These are phyloP conservation scores for Macadamia integrifolia DNA, from an alignment of 164 flowering plant species.

Conservation along the genomic window DNA sequence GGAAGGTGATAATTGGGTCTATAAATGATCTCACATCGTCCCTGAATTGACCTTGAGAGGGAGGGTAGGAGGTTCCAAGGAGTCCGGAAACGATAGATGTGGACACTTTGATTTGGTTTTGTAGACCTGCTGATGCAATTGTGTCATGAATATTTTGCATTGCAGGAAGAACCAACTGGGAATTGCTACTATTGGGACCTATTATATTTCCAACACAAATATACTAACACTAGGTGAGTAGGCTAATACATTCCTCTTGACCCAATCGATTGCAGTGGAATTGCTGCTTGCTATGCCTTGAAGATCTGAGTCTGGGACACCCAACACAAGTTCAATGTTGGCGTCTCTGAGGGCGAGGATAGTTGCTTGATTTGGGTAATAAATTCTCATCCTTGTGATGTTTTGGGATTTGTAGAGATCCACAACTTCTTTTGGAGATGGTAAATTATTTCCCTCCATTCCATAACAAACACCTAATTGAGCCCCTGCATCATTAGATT, in stretches of 20 bases:
- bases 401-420: conserved; percentile 20
- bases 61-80: conserved; percentile 25
- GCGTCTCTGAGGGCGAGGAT: conserved; percentile 39
- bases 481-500: conserved; percentile 12
- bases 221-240: conserved; percentile 30
- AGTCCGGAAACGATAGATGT: conserved; percentile 16
- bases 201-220: conserved; percentile 50
- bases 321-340: conserved; percentile 34
- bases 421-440: conserved; percentile 25
- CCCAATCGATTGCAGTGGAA: conserved; percentile 29
- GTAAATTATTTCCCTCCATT: conserved; percentile 39
- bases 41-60: conserved; percentile 23
- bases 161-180: conserved; percentile 32
- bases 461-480: conserved; percentile 46
- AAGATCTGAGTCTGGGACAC: conserved; percentile 34
- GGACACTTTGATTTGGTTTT: conserved; percentile 25
- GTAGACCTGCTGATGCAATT: conserved; percentile 21
- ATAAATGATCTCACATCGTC: neutral
- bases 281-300: conserved; percentile 27
- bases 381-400: conserved; percentile 35
- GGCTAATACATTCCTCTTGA: conserved; percentile 24
- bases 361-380: conserved; percentile 24
- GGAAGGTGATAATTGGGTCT: conserved; percentile 20
- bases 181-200: conserved; percentile 19
- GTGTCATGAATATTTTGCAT: conserved; percentile 25